Evolutionary conservation across 768 basidiomycete genomes (phyloP), one percentile per base, ranked within the genome.

Genomic region (Leccinellum luteum): DNA sequence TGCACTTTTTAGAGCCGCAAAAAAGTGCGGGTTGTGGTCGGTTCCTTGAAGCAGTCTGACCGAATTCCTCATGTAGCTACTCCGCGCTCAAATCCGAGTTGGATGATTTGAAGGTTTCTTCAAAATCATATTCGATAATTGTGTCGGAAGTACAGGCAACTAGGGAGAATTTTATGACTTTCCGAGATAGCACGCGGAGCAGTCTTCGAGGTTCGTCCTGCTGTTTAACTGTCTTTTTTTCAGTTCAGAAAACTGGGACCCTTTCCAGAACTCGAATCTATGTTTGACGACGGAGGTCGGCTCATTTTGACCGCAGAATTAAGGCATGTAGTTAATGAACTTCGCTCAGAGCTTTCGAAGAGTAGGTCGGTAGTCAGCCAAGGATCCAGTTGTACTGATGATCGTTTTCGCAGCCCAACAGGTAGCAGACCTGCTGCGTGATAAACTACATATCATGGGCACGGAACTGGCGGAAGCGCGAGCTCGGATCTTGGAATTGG

Each of bases 391-490:
- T 34, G 17, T 32, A 34, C 51, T 44, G 58, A 60, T 50, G 21
- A 35, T 57, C 21, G n/a, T 56, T 58, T 56, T 56, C 53, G 47
- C 35, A 81, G 80, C 78, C n/a, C 73, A 78, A 55, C 78, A 81
- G 66, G 80, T 81, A 38, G 71, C 75, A 28, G 78, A 80, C 51
- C 62, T 81, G n/a, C 71, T 81, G 6, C 79, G 80, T 14, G 78
- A 80, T 50, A 77, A 78, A 57, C 65, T 81, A 4, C 73, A 78
- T 41, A 67, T 66, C 19, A 72, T 79, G 59, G 75, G 77, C 13
- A 65, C 73, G 6, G 78, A 80, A 38, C 61, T 81, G 3, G 67
- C 74, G n/a, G 79, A 79, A 58, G 72, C 78, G 1, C 77, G 72
- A 54, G 62, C 65, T 41, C 76, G 75, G 10, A 63, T 76, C 14